Evolutionary conservation across 2,329 filamentous ascomycete genomes (phyloP).

Genomic region (Coniochaeta prunicola): DNA sequence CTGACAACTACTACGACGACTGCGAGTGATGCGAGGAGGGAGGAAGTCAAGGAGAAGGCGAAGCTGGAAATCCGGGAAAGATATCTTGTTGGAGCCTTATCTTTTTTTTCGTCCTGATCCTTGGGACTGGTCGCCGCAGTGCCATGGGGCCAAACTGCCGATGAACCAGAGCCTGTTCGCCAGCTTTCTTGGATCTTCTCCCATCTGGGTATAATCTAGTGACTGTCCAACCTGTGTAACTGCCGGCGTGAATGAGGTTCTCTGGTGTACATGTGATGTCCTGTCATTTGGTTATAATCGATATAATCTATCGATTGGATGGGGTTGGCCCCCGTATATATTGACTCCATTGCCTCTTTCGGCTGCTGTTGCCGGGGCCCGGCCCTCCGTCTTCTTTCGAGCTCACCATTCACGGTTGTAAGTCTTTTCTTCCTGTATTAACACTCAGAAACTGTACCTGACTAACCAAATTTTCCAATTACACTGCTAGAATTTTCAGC

Average conservation of each 20-base stretch:
- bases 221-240: not conserved
- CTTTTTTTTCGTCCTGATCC: not conserved
- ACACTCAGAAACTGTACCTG: not conserved
- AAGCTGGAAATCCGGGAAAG: not conserved
- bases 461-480: not conserved
- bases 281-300: constrained; percentile 6
- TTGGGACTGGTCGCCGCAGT: not conserved
- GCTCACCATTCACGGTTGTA: not conserved
- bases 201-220: constrained; percentile 3
- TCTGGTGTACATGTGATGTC: constrained; percentile 2
- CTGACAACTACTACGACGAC: not conserved
- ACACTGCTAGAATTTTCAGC: not conserved
- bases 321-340: not conserved
- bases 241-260: constrained; percentile 1
- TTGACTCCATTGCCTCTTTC: constrained; percentile 3
- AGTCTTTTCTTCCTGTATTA: not conserved
- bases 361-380: constrained; percentile 2
- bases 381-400: not conserved
- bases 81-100: not conserved
- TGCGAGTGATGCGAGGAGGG: not conserved
- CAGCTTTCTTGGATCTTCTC: constrained; percentile 1
- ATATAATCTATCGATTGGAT: constrained; percentile 5
- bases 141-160: constrained; percentile 1
- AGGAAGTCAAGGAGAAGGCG: not conserved
- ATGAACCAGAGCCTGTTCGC: constrained; percentile 2